Conservation (phyloP, 495 filamentous ascomycete species). For the Tuber indicum region DNA sequence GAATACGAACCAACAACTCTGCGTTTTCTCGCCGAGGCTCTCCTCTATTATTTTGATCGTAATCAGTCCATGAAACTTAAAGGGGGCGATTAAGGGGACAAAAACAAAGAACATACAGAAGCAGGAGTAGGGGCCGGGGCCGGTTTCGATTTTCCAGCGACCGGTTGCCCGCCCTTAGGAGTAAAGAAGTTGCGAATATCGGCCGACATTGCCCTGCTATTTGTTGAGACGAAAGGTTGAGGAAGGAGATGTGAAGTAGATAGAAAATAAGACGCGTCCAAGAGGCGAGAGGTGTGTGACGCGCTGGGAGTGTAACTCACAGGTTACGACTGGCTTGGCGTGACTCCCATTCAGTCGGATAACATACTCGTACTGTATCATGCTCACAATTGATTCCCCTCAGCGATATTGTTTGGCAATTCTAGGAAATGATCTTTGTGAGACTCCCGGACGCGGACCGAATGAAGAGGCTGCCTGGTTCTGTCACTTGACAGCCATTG, state of each 20-base stretch:
- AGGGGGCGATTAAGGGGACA: background rate
- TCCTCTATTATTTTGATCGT: constrained; percentile 23
- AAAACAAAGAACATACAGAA: constrained; percentile 22
- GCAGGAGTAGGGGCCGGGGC: constrained; percentile 16
- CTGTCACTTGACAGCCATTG: background rate
- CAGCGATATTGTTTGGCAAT: background rate
- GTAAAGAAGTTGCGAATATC: constrained; percentile 81
- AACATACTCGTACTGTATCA: background rate
- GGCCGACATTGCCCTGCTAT: constrained; percentile 53
- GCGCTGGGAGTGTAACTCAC: background rate
- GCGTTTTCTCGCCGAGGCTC: constrained; percentile 30
- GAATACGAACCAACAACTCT: constrained; percentile 38
- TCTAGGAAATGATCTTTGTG: background rate
- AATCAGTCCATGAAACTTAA: background rate
- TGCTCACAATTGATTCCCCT: background rate
- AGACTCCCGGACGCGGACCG: background rate
- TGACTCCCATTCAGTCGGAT: background rate
- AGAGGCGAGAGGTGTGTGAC: background rate
- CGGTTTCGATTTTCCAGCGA: constrained; percentile 42
- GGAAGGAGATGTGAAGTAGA: background rate
- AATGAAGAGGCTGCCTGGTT: background rate
- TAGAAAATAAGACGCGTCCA: background rate
- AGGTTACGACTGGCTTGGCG: background rate
- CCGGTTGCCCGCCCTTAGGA: constrained; percentile 49
- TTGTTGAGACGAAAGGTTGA: background rate